phyloP scores from a whole-genome alignment of 2,329 filamentous ascomycete genomes.

The Ophiosphaerella korrae region DNA sequence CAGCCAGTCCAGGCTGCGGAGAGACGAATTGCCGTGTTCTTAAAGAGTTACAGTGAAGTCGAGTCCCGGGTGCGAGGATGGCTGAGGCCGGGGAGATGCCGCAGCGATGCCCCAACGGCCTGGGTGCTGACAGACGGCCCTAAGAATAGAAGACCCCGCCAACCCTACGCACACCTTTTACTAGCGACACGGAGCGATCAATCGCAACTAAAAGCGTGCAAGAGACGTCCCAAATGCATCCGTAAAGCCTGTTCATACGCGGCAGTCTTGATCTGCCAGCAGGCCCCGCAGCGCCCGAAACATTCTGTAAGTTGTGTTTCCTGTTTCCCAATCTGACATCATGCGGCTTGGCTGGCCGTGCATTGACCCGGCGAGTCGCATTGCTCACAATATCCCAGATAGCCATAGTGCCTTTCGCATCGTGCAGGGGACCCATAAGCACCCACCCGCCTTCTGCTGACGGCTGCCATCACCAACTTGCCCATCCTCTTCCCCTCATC shows the following conservation, averaged over 20 bases:
- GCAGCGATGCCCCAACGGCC: constrained; percentile 9
- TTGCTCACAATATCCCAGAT: constrained; percentile 14
- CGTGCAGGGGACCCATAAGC: constrained; percentile 3
- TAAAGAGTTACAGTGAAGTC: not conserved
- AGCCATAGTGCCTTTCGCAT: constrained; percentile 1
- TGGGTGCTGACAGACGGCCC: constrained; percentile 16
- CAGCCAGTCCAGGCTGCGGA: no score
- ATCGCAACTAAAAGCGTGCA: not conserved
- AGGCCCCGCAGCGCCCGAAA: not conserved
- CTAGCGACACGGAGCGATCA: not conserved
- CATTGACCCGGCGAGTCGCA: constrained; percentile 21
- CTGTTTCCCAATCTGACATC: constrained; percentile 21
- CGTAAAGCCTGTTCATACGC: not conserved
- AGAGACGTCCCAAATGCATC: not conserved
- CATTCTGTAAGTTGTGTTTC: constrained; percentile 8
- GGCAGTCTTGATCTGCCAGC: not conserved
- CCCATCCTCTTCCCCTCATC: not conserved
- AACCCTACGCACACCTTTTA: not conserved
- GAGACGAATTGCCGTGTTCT: no score
- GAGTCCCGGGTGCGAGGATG: not conserved
- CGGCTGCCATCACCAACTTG: not conserved
- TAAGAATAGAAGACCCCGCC: constrained; percentile 19
- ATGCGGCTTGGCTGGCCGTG: constrained; percentile 26
- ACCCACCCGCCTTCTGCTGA: constrained; percentile 1
- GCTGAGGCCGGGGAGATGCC: not conserved